phyloP scores from a whole-genome alignment of 139 green algal genomes.

The Ostreobium quekettii region DNA sequence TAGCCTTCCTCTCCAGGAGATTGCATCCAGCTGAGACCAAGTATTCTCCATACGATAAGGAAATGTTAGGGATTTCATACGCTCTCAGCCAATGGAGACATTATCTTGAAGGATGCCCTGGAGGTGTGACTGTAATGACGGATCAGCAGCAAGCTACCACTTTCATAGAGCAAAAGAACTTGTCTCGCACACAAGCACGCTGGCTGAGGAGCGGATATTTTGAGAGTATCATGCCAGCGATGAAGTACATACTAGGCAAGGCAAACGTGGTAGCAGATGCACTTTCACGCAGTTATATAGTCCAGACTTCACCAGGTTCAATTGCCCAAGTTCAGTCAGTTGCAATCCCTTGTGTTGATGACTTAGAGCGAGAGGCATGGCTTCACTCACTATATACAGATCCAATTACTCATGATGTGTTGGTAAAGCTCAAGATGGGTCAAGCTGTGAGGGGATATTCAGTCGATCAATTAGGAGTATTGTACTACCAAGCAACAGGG shows the following conservation, averaged over 20 bases:
- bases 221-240: not conserved
- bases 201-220: slow-evolving; percentile 5
- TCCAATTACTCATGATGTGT: not conserved
- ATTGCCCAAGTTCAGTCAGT: not conserved
- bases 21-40: not conserved
- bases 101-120: slow-evolving; percentile 4
- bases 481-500: not conserved
- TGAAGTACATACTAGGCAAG: slow-evolving; percentile 3
- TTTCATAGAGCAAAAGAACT: not conserved
- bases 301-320: not conserved
- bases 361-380: slow-evolving; percentile 9
- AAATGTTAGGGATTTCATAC: not conserved
- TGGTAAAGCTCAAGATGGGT: not conserved
- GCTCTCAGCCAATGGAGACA: slow-evolving; percentile 10
- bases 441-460: not conserved
- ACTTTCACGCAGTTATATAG: not conserved
- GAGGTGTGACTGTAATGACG: slow-evolving; percentile 4
- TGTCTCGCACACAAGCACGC: not conserved
- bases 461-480: not conserved
- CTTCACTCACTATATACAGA: not conserved
- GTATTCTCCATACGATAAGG: slow-evolving; percentile 10
- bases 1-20: slow-evolving; percentile 1
- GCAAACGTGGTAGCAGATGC: slow-evolving; percentile 3
- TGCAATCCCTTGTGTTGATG: not conserved
- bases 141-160: not conserved